Evolutionary conservation across 1,284 basidiomycete species (phyloP), one percentile per base, ranked within the genome.

Genomic region (Grifola frondosa): DNA sequence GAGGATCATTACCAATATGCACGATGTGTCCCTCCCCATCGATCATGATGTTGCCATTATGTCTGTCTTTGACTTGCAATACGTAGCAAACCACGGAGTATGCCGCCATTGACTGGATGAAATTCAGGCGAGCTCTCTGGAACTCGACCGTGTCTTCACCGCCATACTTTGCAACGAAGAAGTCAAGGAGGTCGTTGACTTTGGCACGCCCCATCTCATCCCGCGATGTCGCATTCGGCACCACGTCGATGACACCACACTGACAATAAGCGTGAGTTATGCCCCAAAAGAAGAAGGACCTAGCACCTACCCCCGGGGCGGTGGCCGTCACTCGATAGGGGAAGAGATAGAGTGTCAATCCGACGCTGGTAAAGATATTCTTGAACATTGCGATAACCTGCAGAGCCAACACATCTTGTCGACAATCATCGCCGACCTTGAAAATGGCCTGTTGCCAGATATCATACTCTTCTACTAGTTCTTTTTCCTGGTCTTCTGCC

Each of bases 351-450:
- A 98, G 71, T 15, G 88, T 91, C 42, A 99, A 70, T 1, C 97
- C 97, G 40, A 96, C 81, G 47, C 77, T 77, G 11, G 80, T 89
- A 68, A 96, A 99, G 50, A 98, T 90, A 65, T 97, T 98, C 70
- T 99, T 99, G 79, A 99, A 97, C 92, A 99, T 98, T 8, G 97
- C 97, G 52, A 99, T 99, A 52, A 97, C 74, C 63, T 99, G 97
- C 42, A 99, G 72, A 0, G 97, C 97, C 29, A 99, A 78, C 16
- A 98, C 88, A 58, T 99, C 97, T 67, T 99, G 97, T 32, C 97
- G 83, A 66, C 97, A 99, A 63, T 99, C 97, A 63, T 99, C 97
- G 40, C 97, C 97, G 48, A 99, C 97, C 73, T 99, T 99, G 84
- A 99, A 99, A 52, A 99, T 99, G 7, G 97, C 97, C 53, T 91